Base-by-base conservation (phyloP, 805 yeast genomes). In the Candida insectorum region DNA sequence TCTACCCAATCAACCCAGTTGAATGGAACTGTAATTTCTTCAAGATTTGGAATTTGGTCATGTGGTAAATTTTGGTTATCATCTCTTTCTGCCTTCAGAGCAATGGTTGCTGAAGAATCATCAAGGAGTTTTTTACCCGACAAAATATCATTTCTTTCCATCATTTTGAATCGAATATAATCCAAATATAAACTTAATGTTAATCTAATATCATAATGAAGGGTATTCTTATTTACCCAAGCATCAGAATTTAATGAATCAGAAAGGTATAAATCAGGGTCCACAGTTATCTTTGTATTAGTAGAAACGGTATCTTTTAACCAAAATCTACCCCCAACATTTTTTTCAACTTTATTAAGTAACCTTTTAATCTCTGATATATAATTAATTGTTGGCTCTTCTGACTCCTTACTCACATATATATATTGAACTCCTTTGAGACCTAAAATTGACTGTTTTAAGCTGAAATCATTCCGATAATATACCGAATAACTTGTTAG, bases 201-300 rank as follows among this genome's bases (percentile, higher is more conserved):
- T 40, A 78, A 57, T 25, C 82, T 53, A 10, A 83, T 82, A 42
- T 79, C 84, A 39, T 63, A 24, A 44, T 20, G 33, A 65, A 21
- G 58, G 9, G 43, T 40, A 5, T 47, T 48, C 6, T 52, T 46
- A 21, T 47, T 42, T 17, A 31, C 36, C 51, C 54, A 50, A 7
- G 56, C 44, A 21, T 37, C 30, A 7, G 29, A 25, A 16, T 40
- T 38, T 8, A 31, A 31, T 2, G 45, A 27, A n/a, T 40, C 43
- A 15, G 33, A 29, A 11, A 48, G 27, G 29, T 48, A 54, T 16
- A 26, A 31, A 8, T 33, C 24, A 3, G 52, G 46, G 9, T 44
- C 30, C 7, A 54, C 33, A 8, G 27, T 25, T 15, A 48, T 16
- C 10, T 38, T 20, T n/a, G 48, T 40, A 9, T 44, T 33, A 10